These are phyloP conservation scores for Saturnispora silvae DNA, from an alignment of 805 yeast species.

Conservation along the genomic window DNA sequence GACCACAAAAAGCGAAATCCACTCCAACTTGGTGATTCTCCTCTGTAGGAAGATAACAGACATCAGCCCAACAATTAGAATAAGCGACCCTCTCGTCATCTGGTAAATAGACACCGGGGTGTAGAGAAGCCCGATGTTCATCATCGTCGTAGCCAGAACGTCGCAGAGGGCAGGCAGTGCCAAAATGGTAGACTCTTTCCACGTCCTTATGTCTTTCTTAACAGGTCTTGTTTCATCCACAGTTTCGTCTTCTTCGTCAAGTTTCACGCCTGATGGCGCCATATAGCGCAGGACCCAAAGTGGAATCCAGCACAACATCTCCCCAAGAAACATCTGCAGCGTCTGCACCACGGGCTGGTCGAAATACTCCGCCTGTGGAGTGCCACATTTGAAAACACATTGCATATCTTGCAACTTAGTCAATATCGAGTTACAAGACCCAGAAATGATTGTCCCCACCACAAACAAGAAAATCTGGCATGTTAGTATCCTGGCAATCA, in stretches of 20 bases:
- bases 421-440: conserved; percentile 62
- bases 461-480: conserved; percentile 25
- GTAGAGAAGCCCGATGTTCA: conserved; percentile 64
- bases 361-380: conserved; percentile 39
- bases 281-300: conserved; percentile 10
- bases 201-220: conserved; percentile 12
- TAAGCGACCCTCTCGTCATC: conserved; percentile 75
- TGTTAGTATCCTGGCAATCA: conserved; percentile 1
- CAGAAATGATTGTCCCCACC: conserved; percentile 52
- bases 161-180: conserved; percentile 65
- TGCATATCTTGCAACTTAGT: conserved; percentile 72
- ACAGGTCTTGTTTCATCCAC: conserved; percentile 1
- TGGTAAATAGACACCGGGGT: conserved; percentile 75
- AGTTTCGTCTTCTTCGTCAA: not conserved
- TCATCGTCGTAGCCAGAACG: conserved; percentile 59
- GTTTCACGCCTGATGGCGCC: not conserved
- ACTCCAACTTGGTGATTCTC: conserved; percentile 48
- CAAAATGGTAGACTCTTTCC: conserved; percentile 26
- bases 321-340: conserved; percentile 74
- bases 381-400: conserved; percentile 47
- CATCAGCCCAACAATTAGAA: conserved; percentile 63
- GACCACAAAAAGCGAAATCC: conserved; percentile 58
- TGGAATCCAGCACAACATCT: conserved; percentile 33
- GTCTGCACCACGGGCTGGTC: conserved; percentile 77
- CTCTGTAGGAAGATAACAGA: conserved; percentile 53